Percentiles rank a stretch among this genome's conserved stretches.
These are phyloP conservation scores for Kwoniella shivajii DNA, from an alignment of 1,284 basidiomycete species.

Conservation along the genomic window DNA sequence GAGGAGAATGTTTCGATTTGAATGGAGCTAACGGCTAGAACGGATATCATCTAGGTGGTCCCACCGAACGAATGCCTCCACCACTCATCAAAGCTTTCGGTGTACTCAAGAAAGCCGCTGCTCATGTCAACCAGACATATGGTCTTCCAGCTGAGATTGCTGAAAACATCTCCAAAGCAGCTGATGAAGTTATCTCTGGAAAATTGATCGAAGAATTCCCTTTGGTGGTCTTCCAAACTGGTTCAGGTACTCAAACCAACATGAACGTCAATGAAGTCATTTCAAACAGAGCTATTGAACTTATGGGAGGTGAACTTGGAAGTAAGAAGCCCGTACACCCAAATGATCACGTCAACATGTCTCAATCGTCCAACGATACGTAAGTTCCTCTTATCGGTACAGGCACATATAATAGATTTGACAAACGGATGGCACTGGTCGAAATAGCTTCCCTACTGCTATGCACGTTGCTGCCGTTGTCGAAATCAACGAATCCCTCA, in stretches of 20 bases:
- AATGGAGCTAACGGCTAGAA: too few species aligned
- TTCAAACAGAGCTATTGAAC: conserved; percentile 96
- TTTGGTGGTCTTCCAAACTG: conserved; percentile 98
- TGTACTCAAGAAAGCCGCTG: conserved; percentile 96
- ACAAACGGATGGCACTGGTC: not conserved
- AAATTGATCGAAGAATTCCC: conserved; percentile 96
- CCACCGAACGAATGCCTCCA: conserved; percentile 85
- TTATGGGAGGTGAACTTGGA: conserved; percentile 92
- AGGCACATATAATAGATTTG: too few species aligned
- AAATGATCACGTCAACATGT: conserved; percentile 99
- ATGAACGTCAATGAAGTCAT: conserved; percentile 99
- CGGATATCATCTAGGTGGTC: conserved; percentile 59
- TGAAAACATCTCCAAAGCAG: conserved; percentile 86
- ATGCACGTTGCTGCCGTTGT: conserved; percentile 98
- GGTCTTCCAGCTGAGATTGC: conserved; percentile 86
- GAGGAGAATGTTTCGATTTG: too few species aligned
- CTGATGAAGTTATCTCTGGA: conserved; percentile 98
- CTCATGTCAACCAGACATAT: conserved; percentile 85
- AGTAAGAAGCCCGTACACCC: conserved; percentile 98
- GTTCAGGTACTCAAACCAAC: conserved; percentile 98
- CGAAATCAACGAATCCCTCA: conserved; percentile 76
- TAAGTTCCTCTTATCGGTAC: too few species aligned
- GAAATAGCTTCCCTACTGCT: conserved; percentile 89
- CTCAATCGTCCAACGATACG: conserved; percentile 99
- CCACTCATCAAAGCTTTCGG: conserved; percentile 98